phyloP scores from a whole-genome alignment of 148 eudicot genomes.

The Vaccinium vitisidaea region DNA sequence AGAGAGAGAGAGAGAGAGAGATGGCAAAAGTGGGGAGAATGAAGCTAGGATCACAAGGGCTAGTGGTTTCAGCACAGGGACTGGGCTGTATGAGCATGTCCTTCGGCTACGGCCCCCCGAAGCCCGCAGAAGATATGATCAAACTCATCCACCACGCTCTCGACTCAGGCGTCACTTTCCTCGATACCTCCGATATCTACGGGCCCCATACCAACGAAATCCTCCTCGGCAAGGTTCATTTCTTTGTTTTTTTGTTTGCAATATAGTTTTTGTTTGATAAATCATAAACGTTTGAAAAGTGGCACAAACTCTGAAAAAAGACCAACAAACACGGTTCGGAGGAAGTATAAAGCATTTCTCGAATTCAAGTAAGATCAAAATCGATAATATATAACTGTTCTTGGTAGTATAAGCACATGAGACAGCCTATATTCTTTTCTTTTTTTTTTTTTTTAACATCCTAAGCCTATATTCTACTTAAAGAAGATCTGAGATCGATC shows the following conservation, averaged over 20 bases:
- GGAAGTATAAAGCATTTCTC: no score
- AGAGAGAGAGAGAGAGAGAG: slow-evolving; percentile 6
- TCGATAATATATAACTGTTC: no score
- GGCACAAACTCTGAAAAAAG: no score
- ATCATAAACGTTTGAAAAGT: no score
- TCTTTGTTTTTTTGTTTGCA: background rate
- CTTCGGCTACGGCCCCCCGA: background rate
- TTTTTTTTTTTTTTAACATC: no score
- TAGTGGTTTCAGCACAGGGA: slow-evolving; percentile 5
- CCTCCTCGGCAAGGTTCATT: slow-evolving; percentile 3
- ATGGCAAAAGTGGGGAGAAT: background rate
- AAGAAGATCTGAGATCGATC: no score
- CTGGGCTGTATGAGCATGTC: slow-evolving; percentile 7
- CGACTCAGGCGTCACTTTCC: slow-evolving; percentile 3
- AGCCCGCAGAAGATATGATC: background rate
- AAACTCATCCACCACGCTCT: slow-evolving; percentile 5
- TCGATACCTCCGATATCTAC: slow-evolving; percentile 9
- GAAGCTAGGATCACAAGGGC: background rate
- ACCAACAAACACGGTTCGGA: no score
- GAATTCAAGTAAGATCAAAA: no score
- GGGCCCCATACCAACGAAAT: background rate
- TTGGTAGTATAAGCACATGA: no score
- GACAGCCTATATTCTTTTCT: no score
- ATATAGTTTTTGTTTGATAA: no score
- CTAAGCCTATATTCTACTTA: no score